Conservation (phyloP, 116 monocot genomes). For the Iris pallida region DNA sequence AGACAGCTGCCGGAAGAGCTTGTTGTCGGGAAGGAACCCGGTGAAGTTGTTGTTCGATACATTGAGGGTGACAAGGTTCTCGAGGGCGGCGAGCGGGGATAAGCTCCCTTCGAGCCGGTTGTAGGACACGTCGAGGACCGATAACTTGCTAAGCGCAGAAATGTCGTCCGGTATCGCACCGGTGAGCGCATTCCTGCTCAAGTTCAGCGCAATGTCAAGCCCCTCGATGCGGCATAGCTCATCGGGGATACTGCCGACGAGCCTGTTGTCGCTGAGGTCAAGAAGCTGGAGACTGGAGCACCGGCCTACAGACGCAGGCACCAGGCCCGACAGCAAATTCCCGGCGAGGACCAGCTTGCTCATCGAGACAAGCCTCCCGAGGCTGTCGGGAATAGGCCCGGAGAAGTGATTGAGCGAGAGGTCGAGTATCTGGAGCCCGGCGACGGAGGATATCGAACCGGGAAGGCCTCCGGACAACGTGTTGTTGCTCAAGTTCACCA, state of each 20-base stretch:
- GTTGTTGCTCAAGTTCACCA: conserved; percentile 78
- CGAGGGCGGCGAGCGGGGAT: conserved; percentile 46
- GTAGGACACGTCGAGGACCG: conserved; percentile 71
- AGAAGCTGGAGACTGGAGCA: conserved; percentile 64
- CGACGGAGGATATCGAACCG: conserved; percentile 31
- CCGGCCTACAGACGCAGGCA: conserved; percentile 47
- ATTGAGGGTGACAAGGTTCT: conserved; percentile 74
- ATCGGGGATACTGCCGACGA: conserved; percentile 59
- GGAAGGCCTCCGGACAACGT: conserved; percentile 47
- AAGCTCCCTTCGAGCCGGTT: conserved; percentile 64
- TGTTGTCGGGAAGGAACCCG: conserved; percentile 86
- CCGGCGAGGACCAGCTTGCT: conserved; percentile 59
- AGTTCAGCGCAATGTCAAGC: conserved; percentile 73
- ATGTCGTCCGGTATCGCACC: conserved; percentile 64
- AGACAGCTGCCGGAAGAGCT: conserved; percentile 79
- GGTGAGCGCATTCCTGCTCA: conserved; percentile 68
- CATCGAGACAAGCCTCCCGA: conserved; percentile 47
- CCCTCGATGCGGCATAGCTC: conserved; percentile 66
- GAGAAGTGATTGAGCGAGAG: conserved; percentile 53
- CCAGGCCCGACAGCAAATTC: conserved; percentile 54
- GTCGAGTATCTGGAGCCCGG: conserved; percentile 63
- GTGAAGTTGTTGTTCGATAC: conserved; percentile 91
- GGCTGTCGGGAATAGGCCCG: conserved; percentile 56
- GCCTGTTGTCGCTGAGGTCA: conserved; percentile 67
- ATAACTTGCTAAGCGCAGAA: conserved; percentile 52